Conservation (phyloP, 1,284 basidiomycete genomes). For the Lentinus polychrous region DNA sequence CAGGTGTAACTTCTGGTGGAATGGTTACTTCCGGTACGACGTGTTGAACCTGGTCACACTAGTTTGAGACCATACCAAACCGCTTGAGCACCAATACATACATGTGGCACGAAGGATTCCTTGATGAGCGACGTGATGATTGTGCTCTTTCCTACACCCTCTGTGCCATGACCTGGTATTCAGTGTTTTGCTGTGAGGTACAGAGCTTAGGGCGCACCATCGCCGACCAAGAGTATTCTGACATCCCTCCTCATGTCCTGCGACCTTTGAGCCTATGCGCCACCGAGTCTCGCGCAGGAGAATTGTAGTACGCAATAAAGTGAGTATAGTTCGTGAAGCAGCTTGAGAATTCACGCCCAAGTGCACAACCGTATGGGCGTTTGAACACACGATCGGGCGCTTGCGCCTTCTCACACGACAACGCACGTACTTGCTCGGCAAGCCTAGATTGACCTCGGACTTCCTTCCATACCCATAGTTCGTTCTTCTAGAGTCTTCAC, state of each 20-base stretch:
- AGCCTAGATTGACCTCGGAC: too few species aligned
- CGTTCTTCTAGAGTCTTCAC: too few species aligned
- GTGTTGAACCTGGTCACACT: slow-evolving; percentile 65
- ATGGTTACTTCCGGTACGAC: slow-evolving; percentile 94
- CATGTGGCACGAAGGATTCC: slow-evolving; percentile 86
- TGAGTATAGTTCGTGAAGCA: background rate
- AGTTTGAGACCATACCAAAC: background rate
- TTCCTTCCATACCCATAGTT: too few species aligned
- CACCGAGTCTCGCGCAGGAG: background rate
- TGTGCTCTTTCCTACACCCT: slow-evolving; percentile 91
- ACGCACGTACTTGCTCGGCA: too few species aligned
- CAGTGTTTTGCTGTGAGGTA: background rate
- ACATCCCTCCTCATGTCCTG: slow-evolving; percentile 77
- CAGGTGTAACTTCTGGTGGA: slow-evolving; percentile 91
- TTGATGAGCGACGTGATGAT: slow-evolving; percentile 95
- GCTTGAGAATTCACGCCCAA: background rate
- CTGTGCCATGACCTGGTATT: slow-evolving; percentile 32
- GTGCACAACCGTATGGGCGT: background rate
- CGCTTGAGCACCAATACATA: slow-evolving; percentile 31
- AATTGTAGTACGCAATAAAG: background rate
- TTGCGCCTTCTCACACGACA: too few species aligned
- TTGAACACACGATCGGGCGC: background rate
- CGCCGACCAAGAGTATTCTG: slow-evolving; percentile 89
- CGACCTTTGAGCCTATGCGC: slow-evolving; percentile 5
- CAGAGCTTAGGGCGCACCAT: slow-evolving; percentile 50